These are phyloP conservation scores for Pestalotiopsis sp. DNA, from an alignment of 2,329 filamentous ascomycete species.

Conservation along the genomic window DNA sequence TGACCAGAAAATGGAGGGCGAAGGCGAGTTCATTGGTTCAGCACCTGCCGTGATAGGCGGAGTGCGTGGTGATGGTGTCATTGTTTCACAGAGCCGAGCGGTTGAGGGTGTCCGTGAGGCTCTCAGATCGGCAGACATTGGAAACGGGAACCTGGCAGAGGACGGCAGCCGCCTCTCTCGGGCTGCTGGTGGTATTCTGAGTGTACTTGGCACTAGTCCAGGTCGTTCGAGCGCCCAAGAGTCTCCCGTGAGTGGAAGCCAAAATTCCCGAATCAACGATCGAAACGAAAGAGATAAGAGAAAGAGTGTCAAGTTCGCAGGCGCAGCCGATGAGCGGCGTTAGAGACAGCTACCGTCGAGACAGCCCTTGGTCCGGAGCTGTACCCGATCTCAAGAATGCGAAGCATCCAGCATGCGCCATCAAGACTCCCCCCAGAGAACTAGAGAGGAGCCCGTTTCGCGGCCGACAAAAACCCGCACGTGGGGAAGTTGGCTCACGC, in stretches of 20 bases:
- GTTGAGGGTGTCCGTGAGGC: constrained; percentile 62
- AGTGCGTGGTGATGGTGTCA: constrained; percentile 52
- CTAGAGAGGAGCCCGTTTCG: background rate
- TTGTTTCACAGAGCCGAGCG: constrained; percentile 61
- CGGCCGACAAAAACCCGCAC: background rate
- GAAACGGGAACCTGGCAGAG: constrained; percentile 13
- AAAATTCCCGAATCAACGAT: constrained; percentile 25
- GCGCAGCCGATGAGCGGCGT: constrained; percentile 33
- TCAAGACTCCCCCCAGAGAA: background rate
- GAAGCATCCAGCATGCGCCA: background rate
- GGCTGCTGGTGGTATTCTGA: constrained; percentile 41
- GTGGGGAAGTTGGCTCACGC: background rate
- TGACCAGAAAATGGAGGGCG: background rate
- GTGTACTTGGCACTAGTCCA: constrained; percentile 56
- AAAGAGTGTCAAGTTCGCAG: constrained; percentile 67
- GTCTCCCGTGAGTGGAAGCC: constrained; percentile 5
- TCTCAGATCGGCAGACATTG: constrained; percentile 37
- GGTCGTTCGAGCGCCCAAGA: constrained; percentile 25
- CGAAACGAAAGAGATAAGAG: constrained; percentile 54
- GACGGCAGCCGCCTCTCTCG: constrained; percentile 16
- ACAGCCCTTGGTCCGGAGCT: background rate
- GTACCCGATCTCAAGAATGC: background rate
- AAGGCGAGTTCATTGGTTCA: constrained; percentile 11
- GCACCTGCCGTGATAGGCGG: constrained; percentile 22
- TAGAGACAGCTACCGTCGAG: constrained; percentile 18